phyloP scores from a whole-genome alignment of 805 yeast species.

The Scheffersomyces coipomensis region DNA sequence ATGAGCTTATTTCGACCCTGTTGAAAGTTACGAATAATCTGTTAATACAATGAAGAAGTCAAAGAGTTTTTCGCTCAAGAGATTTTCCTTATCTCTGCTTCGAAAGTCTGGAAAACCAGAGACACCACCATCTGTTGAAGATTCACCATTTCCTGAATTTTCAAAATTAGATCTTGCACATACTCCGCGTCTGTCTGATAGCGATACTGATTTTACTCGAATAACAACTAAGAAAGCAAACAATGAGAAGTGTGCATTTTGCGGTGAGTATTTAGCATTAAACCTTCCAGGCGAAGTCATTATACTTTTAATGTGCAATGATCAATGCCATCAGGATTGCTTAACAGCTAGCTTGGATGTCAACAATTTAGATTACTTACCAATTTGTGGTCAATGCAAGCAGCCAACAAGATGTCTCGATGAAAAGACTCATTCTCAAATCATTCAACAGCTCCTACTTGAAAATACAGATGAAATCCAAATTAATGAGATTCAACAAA shows the following conservation, averaged over 20 bases:
- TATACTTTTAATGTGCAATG: slow-evolving; percentile 20
- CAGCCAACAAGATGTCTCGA: slow-evolving; percentile 11
- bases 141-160: too few relatives aligned
- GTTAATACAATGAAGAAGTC: too few relatives aligned
- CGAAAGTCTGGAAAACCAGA: too few relatives aligned
- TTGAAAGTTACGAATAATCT: too few relatives aligned
- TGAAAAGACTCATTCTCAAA: slow-evolving; percentile 1
- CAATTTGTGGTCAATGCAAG: slow-evolving; percentile 14
- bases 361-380: slow-evolving; percentile 7
- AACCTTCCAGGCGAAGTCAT: slow-evolving; percentile 14
- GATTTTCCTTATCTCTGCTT: background rate
- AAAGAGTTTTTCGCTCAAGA: background rate
- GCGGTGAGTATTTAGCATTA: slow-evolving; percentile 13
- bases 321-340: slow-evolving; percentile 26
- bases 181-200: too few relatives aligned
- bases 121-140: too few relatives aligned
- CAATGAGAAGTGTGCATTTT: slow-evolving; percentile 14
- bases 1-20: too few relatives aligned
- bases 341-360: slow-evolving; percentile 12
- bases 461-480: too few relatives aligned
- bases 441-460: background rate
- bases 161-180: too few relatives aligned
- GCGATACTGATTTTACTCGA: background rate
- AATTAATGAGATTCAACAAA: too few relatives aligned
- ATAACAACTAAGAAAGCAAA: background rate